Conservation (phyloP, 2,329 filamentous ascomycete species). For the Chrysoporthe austroafricana region DNA sequence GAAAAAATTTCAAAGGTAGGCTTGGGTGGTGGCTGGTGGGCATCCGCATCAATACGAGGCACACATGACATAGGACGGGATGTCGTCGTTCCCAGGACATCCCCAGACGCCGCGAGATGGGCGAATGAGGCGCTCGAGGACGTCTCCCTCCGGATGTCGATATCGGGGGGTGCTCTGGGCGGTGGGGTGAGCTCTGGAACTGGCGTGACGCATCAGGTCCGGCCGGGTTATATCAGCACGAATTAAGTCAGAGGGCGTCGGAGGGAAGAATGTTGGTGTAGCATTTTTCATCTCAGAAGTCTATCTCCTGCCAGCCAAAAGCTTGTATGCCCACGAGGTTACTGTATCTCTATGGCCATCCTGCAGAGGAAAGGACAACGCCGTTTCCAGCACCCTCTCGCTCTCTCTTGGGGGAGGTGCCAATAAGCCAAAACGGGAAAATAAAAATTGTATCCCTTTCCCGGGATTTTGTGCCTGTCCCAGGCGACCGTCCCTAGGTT, state of each 20-base stretch:
- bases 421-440: constrained; percentile 1
- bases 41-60: constrained; percentile 26
- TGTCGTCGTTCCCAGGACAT: neutral
- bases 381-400: neutral
- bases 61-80: constrained; percentile 6
- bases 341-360: constrained; percentile 25
- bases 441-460: neutral
- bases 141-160: neutral
- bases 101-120: neutral
- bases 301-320: constrained; percentile 26
- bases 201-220: neutral
- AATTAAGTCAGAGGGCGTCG: neutral
- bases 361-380: constrained; percentile 23
- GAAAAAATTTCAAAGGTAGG: neutral
- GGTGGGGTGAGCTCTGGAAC: neutral
- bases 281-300: constrained; percentile 11
- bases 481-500: neutral
- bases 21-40: constrained; percentile 12
- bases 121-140: neutral
- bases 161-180: neutral
- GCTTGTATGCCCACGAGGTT: constrained; percentile 16
- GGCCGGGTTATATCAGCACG: neutral
- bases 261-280: neutral
- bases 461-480: constrained; percentile 10
- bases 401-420: neutral